A percentile compares a stretch with the other conserved stretches of the same genome.
Conservation (phyloP, 106 monocot species). For the Allium sativum region DNA sequence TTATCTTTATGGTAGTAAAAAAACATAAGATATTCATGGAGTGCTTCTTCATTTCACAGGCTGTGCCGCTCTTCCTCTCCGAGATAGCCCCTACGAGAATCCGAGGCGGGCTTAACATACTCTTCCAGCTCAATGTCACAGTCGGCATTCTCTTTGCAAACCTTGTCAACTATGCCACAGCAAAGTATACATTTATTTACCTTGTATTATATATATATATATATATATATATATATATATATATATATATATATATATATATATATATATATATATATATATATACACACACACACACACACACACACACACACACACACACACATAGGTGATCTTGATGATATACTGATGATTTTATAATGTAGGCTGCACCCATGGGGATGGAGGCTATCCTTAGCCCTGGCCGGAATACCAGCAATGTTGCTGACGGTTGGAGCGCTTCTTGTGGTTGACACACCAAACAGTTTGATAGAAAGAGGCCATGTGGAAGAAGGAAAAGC, state of each 20-base stretch:
- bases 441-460: constrained; percentile 48
- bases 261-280: too few relatives aligned
- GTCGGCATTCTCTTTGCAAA: constrained; percentile 62
- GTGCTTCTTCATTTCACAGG: constrained; percentile 8
- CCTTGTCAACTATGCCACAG: constrained; percentile 53
- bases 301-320: background rate
- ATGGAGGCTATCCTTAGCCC: constrained; percentile 38
- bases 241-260: too few relatives aligned
- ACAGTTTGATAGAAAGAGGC: constrained; percentile 75
- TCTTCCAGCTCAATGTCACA: constrained; percentile 37
- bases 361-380: constrained; percentile 42
- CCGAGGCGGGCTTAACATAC: constrained; percentile 56
- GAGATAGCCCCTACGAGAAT: constrained; percentile 53
- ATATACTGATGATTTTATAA: background rate
- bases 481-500: constrained; percentile 47
- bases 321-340: background rate
- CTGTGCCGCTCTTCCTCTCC: constrained; percentile 49
- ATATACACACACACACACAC: too few relatives aligned
- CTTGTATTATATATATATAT: background rate
- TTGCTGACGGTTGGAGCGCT: constrained; percentile 27
- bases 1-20: background rate
- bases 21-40: background rate
- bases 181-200: constrained; percentile 6
- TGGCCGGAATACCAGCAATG: constrained; percentile 33
- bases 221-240: too few relatives aligned